These are phyloP conservation scores for Selaginella moellendorffii DNA, from an alignment of 75 land plant genomes.

Conservation along the genomic window DNA sequence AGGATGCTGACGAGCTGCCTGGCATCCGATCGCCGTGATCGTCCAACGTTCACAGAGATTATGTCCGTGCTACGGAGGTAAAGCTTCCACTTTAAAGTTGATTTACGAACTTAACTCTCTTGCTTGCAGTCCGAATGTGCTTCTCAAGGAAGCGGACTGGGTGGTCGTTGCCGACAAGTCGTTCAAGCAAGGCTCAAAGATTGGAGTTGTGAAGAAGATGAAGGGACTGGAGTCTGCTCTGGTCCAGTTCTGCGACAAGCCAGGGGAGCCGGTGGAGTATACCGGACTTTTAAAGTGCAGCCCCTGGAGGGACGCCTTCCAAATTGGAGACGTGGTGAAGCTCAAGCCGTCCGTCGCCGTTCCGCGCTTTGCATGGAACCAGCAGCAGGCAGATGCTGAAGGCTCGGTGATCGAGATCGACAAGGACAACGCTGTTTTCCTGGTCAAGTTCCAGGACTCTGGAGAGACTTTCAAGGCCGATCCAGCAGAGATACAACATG, in stretches of 20 bases:
- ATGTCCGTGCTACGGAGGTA: slow-evolving; percentile 49
- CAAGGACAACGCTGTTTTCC: slow-evolving; percentile 31
- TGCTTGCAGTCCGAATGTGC: slow-evolving; percentile 37
- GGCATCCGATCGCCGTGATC: slow-evolving; percentile 69
- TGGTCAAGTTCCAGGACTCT: slow-evolving; percentile 57
- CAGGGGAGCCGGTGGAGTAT: slow-evolving; percentile 4
- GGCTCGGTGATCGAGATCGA: slow-evolving; percentile 42
- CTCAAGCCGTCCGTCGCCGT: slow-evolving; percentile 30
- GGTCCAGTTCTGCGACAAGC: slow-evolving; percentile 10
- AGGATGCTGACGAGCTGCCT: slow-evolving; percentile 66
- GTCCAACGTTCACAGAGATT: slow-evolving; percentile 70
- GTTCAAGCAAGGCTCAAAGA: slow-evolving; percentile 14
- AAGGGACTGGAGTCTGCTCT: not conserved
- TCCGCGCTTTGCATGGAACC: slow-evolving; percentile 32
- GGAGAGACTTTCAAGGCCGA: slow-evolving; percentile 57
- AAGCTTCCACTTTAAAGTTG: not conserved
- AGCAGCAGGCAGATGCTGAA: slow-evolving; percentile 34
- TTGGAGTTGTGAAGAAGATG: slow-evolving; percentile 19
- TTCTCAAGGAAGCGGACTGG: slow-evolving; percentile 31
- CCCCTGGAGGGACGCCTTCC: slow-evolving; percentile 43
- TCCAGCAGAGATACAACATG: slow-evolving; percentile 53
- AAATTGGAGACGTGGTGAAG: slow-evolving; percentile 66
- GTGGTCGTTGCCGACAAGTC: slow-evolving; percentile 21
- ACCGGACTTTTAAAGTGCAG: slow-evolving; percentile 37
- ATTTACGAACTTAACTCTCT: not conserved